Evolutionary conservation across 202 grass and related monocot species (phyloP).

Genomic region (Bolboschoenoplectus hybrid): DNA sequence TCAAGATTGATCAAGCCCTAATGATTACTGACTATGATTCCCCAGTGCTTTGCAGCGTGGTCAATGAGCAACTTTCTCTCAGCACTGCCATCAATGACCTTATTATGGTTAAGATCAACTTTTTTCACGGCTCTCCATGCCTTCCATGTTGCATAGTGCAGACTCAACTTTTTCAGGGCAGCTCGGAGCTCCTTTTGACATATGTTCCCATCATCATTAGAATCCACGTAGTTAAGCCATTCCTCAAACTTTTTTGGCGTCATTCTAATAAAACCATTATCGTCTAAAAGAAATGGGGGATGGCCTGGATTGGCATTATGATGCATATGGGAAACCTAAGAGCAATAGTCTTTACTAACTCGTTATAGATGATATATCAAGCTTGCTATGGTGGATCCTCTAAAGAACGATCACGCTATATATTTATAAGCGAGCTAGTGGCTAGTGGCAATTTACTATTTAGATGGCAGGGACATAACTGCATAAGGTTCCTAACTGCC

Average conservation of each 20-base stretch:
- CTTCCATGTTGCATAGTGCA: not conserved
- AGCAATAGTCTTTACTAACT: not conserved
- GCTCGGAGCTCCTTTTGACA: conserved; percentile 25
- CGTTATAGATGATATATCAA: not conserved
- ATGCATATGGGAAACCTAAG: not conserved
- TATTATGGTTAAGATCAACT: conserved; percentile 24
- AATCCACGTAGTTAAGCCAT: not conserved
- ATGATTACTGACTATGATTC: conserved; percentile 1
- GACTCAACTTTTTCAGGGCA: conserved; percentile 8
- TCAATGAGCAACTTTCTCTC: conserved; percentile 35
- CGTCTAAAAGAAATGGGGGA: not conserved
- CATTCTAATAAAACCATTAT: not conserved
- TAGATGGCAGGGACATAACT: not conserved
- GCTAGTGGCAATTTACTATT: not conserved
- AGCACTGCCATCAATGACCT: conserved; percentile 14
- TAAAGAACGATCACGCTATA: not conserved
- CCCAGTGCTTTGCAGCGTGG: conserved; percentile 31
- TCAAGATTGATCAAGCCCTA: not conserved
- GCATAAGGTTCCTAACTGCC: not conserved
- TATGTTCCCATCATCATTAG: conserved; percentile 31
- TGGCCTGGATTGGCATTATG: not conserved
- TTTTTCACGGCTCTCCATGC: conserved; percentile 16
- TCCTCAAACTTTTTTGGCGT: not conserved
- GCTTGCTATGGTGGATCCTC: not conserved
- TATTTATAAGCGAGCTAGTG: conserved; percentile 15